These are phyloP conservation scores for Phylloporus sp. DNA, from an alignment of 768 basidiomycete genomes.

Conservation along the genomic window DNA sequence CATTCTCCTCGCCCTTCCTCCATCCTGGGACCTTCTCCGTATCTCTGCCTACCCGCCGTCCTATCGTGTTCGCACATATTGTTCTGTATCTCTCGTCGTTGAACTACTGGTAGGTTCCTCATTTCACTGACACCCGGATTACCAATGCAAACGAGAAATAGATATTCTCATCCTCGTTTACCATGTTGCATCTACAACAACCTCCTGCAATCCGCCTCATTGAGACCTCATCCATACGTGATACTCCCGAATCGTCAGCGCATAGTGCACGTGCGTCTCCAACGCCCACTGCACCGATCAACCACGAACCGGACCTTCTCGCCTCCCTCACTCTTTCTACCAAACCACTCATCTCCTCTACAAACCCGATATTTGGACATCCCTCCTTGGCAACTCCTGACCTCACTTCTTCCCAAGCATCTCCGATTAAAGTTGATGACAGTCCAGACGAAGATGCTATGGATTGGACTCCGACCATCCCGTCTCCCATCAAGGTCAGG, in stretches of 20 bases:
- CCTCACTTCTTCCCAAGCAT: slow-evolving; percentile 23
- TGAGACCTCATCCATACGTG: slow-evolving; percentile 43
- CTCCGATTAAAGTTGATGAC: slow-evolving; percentile 27
- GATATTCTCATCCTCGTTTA: slow-evolving; percentile 49
- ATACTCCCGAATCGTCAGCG: slow-evolving; percentile 36
- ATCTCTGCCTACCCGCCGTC: slow-evolving; percentile 35
- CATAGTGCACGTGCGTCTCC: slow-evolving; percentile 24
- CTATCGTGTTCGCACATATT: slow-evolving; percentile 40
- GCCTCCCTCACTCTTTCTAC: slow-evolving; percentile 61
- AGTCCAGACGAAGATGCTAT: slow-evolving; percentile 40
- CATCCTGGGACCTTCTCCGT: slow-evolving; percentile 37
- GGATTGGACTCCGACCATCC: slow-evolving; percentile 66
- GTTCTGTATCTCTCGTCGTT: slow-evolving; percentile 38
- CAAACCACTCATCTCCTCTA: slow-evolving; percentile 47
- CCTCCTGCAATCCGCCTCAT: slow-evolving; percentile 70
- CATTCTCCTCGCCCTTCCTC: slow-evolving; percentile 37
- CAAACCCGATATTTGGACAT: slow-evolving; percentile 62
- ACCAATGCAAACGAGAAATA: slow-evolving; percentile 24
- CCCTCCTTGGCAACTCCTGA: slow-evolving; percentile 47
- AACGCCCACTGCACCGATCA: slow-evolving; percentile 19
- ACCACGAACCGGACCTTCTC: slow-evolving; percentile 53
- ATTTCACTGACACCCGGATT: neutral
- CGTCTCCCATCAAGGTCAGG: slow-evolving; percentile 22
- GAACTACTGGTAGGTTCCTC: slow-evolving; percentile 52
- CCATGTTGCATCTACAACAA: slow-evolving; percentile 56